Conservation (phyloP, 2,329 filamentous ascomycete genomes). For the Lasiodiplodia gonubiensis region DNA sequence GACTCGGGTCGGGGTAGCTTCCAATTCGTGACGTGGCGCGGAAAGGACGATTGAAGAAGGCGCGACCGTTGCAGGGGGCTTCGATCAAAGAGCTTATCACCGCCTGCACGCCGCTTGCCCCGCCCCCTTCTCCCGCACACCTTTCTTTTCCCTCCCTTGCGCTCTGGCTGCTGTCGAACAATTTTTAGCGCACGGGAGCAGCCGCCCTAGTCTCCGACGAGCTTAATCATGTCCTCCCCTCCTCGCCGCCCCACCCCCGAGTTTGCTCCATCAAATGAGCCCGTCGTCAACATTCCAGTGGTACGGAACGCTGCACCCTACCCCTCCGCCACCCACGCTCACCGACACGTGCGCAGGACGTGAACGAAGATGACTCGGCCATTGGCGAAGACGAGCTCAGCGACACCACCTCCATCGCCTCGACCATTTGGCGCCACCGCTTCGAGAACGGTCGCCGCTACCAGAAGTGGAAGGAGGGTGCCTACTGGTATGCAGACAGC, state of each 20-base stretch:
- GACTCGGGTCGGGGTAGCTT: not conserved
- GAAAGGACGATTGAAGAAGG: not conserved
- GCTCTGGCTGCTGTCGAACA: not conserved
- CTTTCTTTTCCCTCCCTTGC: too few relatives aligned
- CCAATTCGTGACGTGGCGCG: slow-evolving; percentile 8
- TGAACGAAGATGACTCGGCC: slow-evolving; percentile 35
- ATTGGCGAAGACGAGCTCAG: slow-evolving; percentile 34
- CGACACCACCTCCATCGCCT: slow-evolving; percentile 42
- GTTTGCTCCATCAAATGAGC: slow-evolving; percentile 4
- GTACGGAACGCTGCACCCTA: not conserved
- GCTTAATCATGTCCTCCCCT: slow-evolving; percentile 20
- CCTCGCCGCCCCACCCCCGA: not conserved
- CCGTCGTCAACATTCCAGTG: slow-evolving; percentile 14
- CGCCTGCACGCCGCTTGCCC: slow-evolving; percentile 9
- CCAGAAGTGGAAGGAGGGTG: slow-evolving; percentile 14
- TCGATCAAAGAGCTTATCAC: too few relatives aligned
- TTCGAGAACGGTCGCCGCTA: slow-evolving; percentile 33
- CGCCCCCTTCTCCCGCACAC: not conserved
- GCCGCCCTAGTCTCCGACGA: slow-evolving; percentile 10
- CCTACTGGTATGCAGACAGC: slow-evolving; percentile 9
- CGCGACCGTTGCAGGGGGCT: not conserved
- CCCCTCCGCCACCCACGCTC: too few relatives aligned
- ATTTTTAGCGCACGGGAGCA: slow-evolving; percentile 6
- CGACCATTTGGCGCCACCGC: slow-evolving; percentile 39
- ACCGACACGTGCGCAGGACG: not conserved